Evolutionary conservation across 2,329 filamentous ascomycete species (phyloP), one percentile per base, ranked within the genome.

Genomic region (Fusarium verrucosum): DNA sequence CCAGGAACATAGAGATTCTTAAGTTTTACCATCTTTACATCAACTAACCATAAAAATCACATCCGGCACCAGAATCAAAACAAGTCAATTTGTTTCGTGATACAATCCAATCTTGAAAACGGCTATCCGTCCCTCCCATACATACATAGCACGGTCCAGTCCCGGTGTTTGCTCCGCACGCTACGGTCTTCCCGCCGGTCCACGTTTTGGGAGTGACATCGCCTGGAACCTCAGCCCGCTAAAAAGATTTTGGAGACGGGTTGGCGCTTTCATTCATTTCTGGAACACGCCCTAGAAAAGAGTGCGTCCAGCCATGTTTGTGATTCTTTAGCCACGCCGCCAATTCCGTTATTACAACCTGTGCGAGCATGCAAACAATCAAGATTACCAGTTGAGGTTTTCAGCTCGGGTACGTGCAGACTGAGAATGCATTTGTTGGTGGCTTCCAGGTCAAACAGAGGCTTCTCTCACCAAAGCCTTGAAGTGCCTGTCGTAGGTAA

Each of bases 221-320:
- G 54, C 52, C 52, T 63, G 47, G 52, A 52, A 58, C 58, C 26
- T 66, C 63, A 66, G 52, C 53, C 62, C 52, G 47, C 33, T 25
- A 43, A 58, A 50, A 58, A 51, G 25, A 26, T 52, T 47, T 46
- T 63, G 40, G 62, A 66, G 47, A 65, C 38, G 22, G 50, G 40
- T 52, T 40, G 38, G 22, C 41, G 44, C 32, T 45, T n/a, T n/a
- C n/a, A n/a, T n/a, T 55, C 28, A 36, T 65, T 52, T 57, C 63
- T 65, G 52, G 63, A 66, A 52, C 43, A 38, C 50, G 42, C 42
- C 26, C 40, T 50, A 37, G 33, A 51, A 50, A 20, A 37, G n/a
- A 16, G 10, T 25, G 23, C 22, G 23, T 58, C 47, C 57, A 62
- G 26, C 47, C 40, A 16, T 44, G 10, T 26, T n/a, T 23, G 14